These are phyloP conservation scores for Eucalyptus virginea DNA, from an alignment of 345 rosid genomes.

Conservation along the genomic window DNA sequence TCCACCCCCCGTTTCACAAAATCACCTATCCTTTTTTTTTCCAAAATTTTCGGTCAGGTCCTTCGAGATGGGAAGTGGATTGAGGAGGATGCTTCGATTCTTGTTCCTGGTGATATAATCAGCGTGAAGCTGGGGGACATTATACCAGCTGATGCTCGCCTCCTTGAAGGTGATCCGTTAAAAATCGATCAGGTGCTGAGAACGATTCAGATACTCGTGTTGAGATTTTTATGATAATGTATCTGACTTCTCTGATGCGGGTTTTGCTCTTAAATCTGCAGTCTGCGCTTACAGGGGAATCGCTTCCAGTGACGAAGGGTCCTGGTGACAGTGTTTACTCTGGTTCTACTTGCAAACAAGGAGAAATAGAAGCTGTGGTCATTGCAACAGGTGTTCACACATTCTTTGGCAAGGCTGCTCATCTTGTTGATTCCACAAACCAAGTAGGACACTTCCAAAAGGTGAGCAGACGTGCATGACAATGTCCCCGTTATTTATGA, in stretches of 20 bases:
- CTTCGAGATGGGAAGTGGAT: slow-evolving; percentile 51
- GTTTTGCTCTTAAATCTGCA: background rate
- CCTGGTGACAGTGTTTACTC: slow-evolving; percentile 81
- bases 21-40: background rate
- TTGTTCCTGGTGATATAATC: slow-evolving; percentile 66
- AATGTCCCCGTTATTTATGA: background rate
- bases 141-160: slow-evolving; percentile 65
- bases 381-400: slow-evolving; percentile 92
- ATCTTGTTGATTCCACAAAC: slow-evolving; percentile 78
- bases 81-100: slow-evolving; percentile 51
- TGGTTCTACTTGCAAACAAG: slow-evolving; percentile 90
- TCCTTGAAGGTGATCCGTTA: slow-evolving; percentile 61
- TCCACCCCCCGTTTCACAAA: background rate
- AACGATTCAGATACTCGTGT: background rate
- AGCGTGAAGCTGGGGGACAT: slow-evolving; percentile 65
- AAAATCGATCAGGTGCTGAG: slow-evolving; percentile 51
- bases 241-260: background rate
- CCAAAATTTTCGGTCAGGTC: slow-evolving; percentile 12
- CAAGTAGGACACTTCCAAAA: slow-evolving; percentile 92
- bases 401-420: slow-evolving; percentile 91
- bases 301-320: slow-evolving; percentile 81
- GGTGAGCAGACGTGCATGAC: slow-evolving; percentile 7
- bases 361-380: slow-evolving; percentile 89
- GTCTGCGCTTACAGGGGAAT: slow-evolving; percentile 86
- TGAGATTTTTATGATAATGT: background rate